These are phyloP conservation scores for Toxicodendron radicans DNA, from an alignment of 345 rosid genomes.

Conservation along the genomic window DNA sequence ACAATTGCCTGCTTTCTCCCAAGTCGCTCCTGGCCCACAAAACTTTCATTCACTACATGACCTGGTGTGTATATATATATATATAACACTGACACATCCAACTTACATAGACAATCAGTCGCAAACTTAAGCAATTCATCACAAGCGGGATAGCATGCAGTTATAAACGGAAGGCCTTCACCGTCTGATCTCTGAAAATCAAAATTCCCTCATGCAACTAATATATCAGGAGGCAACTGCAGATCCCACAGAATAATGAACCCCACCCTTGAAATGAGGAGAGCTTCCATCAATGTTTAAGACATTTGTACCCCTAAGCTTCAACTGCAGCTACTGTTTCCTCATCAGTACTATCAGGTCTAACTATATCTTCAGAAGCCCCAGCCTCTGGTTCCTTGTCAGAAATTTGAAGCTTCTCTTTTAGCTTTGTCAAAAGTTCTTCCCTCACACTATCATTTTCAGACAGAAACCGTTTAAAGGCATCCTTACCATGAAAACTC, in stretches of 20 bases:
- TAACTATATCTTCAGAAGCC: conserved; percentile 29
- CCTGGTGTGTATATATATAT: no score
- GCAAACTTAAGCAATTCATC: not conserved
- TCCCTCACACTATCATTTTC: conserved; percentile 48
- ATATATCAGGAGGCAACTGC: not conserved
- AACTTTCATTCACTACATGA: conserved; percentile 15
- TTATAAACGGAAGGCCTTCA: not conserved
- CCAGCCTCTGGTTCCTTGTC: conserved; percentile 34
- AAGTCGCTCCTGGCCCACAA: conserved; percentile 12
- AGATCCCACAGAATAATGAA: conserved; percentile 13
- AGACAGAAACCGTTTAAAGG: conserved; percentile 54
- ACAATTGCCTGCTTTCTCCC: conserved; percentile 1
- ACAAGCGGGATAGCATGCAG: not conserved
- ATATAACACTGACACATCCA: not conserved
- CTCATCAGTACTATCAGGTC: conserved; percentile 65
- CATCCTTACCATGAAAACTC: conserved; percentile 79
- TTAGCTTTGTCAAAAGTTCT: conserved; percentile 62
- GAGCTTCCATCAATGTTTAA: not conserved
- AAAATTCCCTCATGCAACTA: not conserved
- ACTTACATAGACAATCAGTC: not conserved
- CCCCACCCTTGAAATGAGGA: conserved; percentile 11
- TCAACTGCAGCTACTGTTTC: conserved; percentile 63
- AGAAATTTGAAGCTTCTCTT: conserved; percentile 49
- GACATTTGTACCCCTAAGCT: conserved; percentile 30
- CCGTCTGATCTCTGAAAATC: not conserved